Evolutionary conservation across 495 filamentous ascomycete species (phyloP).

Genomic region (Aspergillus nanangensis): DNA sequence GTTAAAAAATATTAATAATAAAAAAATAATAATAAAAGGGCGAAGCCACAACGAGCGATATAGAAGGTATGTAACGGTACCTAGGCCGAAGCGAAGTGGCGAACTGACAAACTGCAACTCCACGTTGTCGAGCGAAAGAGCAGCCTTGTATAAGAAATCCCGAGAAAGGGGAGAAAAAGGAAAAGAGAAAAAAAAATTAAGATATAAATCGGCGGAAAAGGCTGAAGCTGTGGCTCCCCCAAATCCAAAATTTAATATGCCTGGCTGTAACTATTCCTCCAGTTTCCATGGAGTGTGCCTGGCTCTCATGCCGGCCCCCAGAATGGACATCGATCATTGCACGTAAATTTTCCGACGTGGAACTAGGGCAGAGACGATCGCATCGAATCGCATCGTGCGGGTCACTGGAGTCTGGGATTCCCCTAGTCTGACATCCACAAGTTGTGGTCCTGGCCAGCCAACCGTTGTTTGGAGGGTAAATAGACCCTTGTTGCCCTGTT

Average conservation of each 20-base stretch:
- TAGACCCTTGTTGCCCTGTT: slow-evolving; percentile 17
- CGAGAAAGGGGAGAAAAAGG: slow-evolving; percentile 5
- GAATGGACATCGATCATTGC: slow-evolving; percentile 6
- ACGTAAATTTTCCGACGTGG: slow-evolving; percentile 20
- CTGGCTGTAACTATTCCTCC: too few relatives aligned
- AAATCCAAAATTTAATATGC: too few relatives aligned
- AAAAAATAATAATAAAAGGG: too few relatives aligned
- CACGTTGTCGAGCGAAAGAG: slow-evolving; percentile 1
- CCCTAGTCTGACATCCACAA: slow-evolving; percentile 14
- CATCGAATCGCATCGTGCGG: slow-evolving; percentile 16
- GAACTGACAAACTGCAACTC: slow-evolving; percentile 3
- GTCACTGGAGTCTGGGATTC: slow-evolving; percentile 17
- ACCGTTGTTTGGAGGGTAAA: slow-evolving; percentile 17
- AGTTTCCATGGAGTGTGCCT: not conserved
- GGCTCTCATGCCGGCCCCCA: slow-evolving; percentile 1
- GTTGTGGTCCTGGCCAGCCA: slow-evolving; percentile 13
- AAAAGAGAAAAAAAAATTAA: too few relatives aligned
- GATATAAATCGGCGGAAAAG: too few relatives aligned
- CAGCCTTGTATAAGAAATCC: slow-evolving; percentile 6
- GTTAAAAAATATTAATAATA: too few relatives aligned
- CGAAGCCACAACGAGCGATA: too few relatives aligned
- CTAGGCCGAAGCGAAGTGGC: slow-evolving; percentile 13
- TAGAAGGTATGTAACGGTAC: too few relatives aligned
- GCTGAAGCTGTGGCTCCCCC: too few relatives aligned
- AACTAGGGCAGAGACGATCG: slow-evolving; percentile 4